Evolutionary conservation across 1,139 yeast species (phyloP).

Genomic region (Suhomyces chickasaworum): DNA sequence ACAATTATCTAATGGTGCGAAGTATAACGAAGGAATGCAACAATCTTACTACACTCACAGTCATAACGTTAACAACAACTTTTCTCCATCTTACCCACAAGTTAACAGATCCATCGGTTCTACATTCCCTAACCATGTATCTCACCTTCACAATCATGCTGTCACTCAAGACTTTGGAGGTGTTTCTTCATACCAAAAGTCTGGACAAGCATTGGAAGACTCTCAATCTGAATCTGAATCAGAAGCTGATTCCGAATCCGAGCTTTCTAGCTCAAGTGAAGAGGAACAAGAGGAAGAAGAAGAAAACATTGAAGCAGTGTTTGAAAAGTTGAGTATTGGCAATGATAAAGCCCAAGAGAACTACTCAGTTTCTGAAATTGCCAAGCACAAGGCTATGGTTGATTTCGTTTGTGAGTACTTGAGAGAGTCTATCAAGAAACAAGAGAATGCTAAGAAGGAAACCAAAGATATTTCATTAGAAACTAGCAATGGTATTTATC

Average conservation of each 20-base stretch:
- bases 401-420: slow-evolving; percentile 33
- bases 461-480: slow-evolving; percentile 15
- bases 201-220: slow-evolving; percentile 29
- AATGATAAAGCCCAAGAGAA: slow-evolving; percentile 17
- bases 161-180: slow-evolving; percentile 40
- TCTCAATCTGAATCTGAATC: slow-evolving; percentile 11
- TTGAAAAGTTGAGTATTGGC: slow-evolving; percentile 24
- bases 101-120: slow-evolving; percentile 31
- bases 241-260: slow-evolving; percentile 3
- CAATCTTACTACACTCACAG: slow-evolving; percentile 25
- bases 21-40: slow-evolving; percentile 18
- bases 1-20: slow-evolving; percentile 20
- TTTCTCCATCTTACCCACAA: slow-evolving; percentile 36
- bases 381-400: slow-evolving; percentile 43
- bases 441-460: slow-evolving; percentile 20
- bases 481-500: slow-evolving; percentile 31
- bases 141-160: slow-evolving; percentile 20
- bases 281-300: slow-evolving; percentile 4
- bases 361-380: slow-evolving; percentile 32
- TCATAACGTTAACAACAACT: slow-evolving; percentile 25
- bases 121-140: slow-evolving; percentile 13
- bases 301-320: slow-evolving; percentile 20
- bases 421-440: slow-evolving; percentile 14
- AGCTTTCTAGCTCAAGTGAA: slow-evolving; percentile 10
- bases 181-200: slow-evolving; percentile 41